phyloP scores from a whole-genome alignment of 371 early-diverging fungal genomes.

The Rhizomucor miehei region DNA sequence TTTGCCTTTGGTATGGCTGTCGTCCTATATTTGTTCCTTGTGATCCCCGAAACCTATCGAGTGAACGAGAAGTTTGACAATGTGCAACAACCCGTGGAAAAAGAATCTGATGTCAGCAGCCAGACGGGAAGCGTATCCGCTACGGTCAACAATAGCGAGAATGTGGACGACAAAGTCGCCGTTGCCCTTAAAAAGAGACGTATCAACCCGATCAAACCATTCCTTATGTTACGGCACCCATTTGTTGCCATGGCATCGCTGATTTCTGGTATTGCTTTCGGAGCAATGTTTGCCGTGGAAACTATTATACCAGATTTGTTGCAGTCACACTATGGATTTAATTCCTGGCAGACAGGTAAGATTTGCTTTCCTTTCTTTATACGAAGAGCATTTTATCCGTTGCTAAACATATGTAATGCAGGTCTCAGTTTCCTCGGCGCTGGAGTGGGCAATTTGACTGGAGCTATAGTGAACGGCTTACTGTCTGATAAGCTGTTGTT shows the following conservation, averaged over 20 bases:
- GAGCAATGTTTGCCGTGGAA: slow-evolving; percentile 46
- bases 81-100: background rate
- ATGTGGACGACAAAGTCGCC: background rate
- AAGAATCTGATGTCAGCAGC: background rate
- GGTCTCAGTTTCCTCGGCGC: slow-evolving; percentile 43
- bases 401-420: background rate
- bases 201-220: slow-evolving; percentile 31
- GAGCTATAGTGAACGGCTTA: slow-evolving; percentile 23
- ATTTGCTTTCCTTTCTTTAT: too few species aligned
- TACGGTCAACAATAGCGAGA: background rate
- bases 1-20: slow-evolving; percentile 49
- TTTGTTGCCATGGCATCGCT: slow-evolving; percentile 44
- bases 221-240: slow-evolving; percentile 42
- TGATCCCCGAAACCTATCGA: slow-evolving; percentile 66
- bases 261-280: slow-evolving; percentile 50
- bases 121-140: background rate
- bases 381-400: background rate
- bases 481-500: slow-evolving; percentile 25
- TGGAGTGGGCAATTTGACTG: slow-evolving; percentile 42
- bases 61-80: slow-evolving; percentile 8
- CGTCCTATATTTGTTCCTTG: slow-evolving; percentile 41
- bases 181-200: slow-evolving; percentile 6
- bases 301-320: slow-evolving; percentile 37
- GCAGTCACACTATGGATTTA: slow-evolving; percentile 30
- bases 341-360: slow-evolving; percentile 36